Evolutionary conservation across 345 rosid species (phyloP), one percentile per base, ranked within the genome.

Genomic region (Eucalyptus virginea): DNA sequence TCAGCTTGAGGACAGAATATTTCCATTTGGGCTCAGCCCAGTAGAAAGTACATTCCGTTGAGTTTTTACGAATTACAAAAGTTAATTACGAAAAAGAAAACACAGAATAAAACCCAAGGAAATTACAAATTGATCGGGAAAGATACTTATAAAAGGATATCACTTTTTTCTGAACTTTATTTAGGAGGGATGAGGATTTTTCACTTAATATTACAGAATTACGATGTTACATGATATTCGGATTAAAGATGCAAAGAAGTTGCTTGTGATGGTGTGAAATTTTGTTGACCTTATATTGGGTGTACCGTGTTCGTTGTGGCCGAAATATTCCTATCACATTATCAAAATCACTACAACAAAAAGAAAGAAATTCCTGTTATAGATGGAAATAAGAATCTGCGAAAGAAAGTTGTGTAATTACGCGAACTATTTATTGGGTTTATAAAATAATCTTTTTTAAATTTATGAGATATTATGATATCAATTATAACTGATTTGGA

Each of bases 301-400:
- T 11, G n/a, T n/a, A n/a, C n/a, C n/a, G n/a, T n/a, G 30, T 4
- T 77, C 30, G 24, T 40, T 1, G 7, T 1, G 0, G 83, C 28
- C 1, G 13, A 40, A 40, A 77, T 37, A 37, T 13, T 37, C 47
- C 15, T 1, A 11, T 40, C 47, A 21, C 26, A 37, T 77, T 19
- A 11, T 77, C 2, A 5, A 19, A 77, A 77, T 77, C 83, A 21
- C 24, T 6, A 4, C 23, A 37, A 19, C 5, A 11, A 77, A 77
- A 40, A 10, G 5, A 37, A 37, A 40, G 16, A 72, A 77, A 77
- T 77, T 37, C 28, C 45, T 0, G 9, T 77, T 21, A 77, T 10
- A 10, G 3, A 37, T 19, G 45, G 26, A 19, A 12, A 72, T 21
- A 21, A 72, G 45, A 40, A 37, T 10, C 1, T 72, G 26, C 3